These are phyloP conservation scores for Urtica urens DNA, from an alignment of 306 rosid genomes.

Conservation along the genomic window DNA sequence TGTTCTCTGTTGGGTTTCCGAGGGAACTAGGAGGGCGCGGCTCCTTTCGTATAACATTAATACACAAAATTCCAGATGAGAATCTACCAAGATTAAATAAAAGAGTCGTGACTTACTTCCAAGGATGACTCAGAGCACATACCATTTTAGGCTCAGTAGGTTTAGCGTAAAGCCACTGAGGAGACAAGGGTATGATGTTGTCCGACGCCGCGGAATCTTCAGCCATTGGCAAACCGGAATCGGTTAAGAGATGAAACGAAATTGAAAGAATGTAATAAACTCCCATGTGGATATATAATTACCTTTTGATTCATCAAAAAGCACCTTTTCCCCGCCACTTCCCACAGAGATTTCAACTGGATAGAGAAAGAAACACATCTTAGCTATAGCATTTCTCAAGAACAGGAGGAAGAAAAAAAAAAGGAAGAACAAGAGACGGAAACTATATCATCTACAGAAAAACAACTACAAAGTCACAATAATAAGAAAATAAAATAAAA, in stretches of 20 bases:
- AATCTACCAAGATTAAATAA: neutral
- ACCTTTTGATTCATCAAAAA: constrained; percentile 43
- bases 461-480: too few relatives aligned
- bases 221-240: constrained; percentile 5
- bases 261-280: constrained; percentile 1
- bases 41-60: constrained; percentile 25
- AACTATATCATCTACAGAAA: too few relatives aligned
- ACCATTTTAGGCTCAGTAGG: constrained; percentile 47
- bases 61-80: neutral
- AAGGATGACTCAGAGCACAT: constrained; percentile 7
- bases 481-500: too few relatives aligned
- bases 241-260: constrained; percentile 3
- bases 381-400: neutral
- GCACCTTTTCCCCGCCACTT: constrained; percentile 30
- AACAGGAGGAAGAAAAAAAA: neutral
- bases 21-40: constrained; percentile 31
- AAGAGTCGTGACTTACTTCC: neutral
- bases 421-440: neutral
- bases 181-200: constrained; percentile 49
- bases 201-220: constrained; percentile 36
- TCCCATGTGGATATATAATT: neutral
- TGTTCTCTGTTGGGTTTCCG: constrained; percentile 28
- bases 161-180: constrained; percentile 60
- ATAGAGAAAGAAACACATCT: constrained; percentile 6
- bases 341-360: constrained; percentile 32